phyloP scores from a whole-genome alignment of 495 filamentous ascomycete genomes.

The Xylaria flabelliformis region DNA sequence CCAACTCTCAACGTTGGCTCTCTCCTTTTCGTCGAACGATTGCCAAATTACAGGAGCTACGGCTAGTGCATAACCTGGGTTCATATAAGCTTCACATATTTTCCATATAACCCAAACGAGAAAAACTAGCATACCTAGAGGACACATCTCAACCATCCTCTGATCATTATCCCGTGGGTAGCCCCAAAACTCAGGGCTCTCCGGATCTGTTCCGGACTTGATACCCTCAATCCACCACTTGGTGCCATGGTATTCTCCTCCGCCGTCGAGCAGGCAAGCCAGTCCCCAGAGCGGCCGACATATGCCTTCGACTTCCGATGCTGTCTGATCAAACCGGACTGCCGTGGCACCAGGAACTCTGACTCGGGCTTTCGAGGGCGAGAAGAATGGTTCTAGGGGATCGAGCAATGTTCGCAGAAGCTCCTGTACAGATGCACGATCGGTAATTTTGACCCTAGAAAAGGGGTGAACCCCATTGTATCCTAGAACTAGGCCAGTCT shows the following conservation, averaged over 20 bases:
- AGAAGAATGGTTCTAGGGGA: constrained; percentile 69
- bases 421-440: constrained; percentile 61
- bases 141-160: constrained; percentile 87
- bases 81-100: neutral
- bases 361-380: constrained; percentile 61
- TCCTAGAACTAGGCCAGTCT: constrained; percentile 56
- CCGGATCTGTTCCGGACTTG: constrained; percentile 69
- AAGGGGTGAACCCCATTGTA: constrained; percentile 58
- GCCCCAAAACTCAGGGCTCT: constrained; percentile 74
- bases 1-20: constrained; percentile 69
- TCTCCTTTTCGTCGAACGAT: constrained; percentile 63
- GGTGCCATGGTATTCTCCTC: constrained; percentile 65
- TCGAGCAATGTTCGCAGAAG: constrained; percentile 66
- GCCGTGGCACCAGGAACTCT: constrained; percentile 68
- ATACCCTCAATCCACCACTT: constrained; percentile 72
- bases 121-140: constrained; percentile 52
- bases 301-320: constrained; percentile 78
- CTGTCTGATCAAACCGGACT: constrained; percentile 74
- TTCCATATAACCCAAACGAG: neutral
- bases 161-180: constrained; percentile 74
- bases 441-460: constrained; percentile 51
- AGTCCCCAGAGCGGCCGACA: constrained; percentile 78
- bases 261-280: constrained; percentile 69
- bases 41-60: constrained; percentile 73
- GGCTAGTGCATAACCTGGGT: constrained; percentile 61